phyloP scores from a whole-genome alignment of 1,139 yeast genomes.

The Sugiyamaella castrensis region DNA sequence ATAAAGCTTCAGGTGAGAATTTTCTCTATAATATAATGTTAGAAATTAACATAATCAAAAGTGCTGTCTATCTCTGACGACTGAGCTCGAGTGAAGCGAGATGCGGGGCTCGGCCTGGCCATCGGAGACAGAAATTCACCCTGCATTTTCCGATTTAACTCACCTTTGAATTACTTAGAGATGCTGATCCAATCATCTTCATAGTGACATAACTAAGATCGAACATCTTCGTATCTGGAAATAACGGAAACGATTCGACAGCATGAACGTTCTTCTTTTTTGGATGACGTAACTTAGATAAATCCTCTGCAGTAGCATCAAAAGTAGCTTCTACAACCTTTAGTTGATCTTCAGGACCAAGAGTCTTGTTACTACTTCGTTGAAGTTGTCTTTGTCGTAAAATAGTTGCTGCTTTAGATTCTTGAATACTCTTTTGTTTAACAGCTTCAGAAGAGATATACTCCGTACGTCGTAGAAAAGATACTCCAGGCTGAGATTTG shows the following conservation, averaged over 20 bases:
- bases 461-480: constrained; percentile 91
- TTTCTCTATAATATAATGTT: no score
- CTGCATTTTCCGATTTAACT: no score
- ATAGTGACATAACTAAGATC: constrained; percentile 72
- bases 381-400: constrained; percentile 27
- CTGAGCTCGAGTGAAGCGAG: no score
- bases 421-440: constrained; percentile 23
- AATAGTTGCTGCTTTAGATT: constrained; percentile 34
- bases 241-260: constrained; percentile 70
- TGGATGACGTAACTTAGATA: constrained; percentile 63
- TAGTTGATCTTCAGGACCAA: constrained; percentile 64
- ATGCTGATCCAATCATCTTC: constrained; percentile 79
- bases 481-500: constrained; percentile 61
- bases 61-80: no score
- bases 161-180: constrained; percentile 47
- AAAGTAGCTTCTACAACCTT: constrained; percentile 75
- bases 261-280: constrained; percentile 70
- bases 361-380: constrained; percentile 24
- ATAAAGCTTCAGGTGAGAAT: constrained; percentile 41
- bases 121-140: no score
- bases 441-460: constrained; percentile 56
- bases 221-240: constrained; percentile 88
- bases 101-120: no score
- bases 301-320: constrained; percentile 52
- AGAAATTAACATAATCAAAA: no score